These are phyloP conservation scores for Cantharellus cinnabarinus DNA, from an alignment of 768 basidiomycete genomes.

Conservation along the genomic window DNA sequence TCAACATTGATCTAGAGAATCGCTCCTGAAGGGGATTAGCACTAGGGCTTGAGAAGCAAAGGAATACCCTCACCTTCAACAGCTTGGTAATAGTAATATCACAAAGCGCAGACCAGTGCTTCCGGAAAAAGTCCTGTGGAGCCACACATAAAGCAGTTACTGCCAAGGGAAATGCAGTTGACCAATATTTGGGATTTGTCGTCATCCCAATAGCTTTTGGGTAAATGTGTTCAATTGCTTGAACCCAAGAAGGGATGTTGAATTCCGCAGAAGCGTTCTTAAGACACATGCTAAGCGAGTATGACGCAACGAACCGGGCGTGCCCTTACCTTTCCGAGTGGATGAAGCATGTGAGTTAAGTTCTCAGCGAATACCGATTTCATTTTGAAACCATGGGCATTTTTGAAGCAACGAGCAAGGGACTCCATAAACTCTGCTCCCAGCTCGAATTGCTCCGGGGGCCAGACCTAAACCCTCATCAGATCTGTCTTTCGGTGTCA, in stretches of 20 bases:
- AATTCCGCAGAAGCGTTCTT: constrained; percentile 91
- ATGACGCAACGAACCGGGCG: background rate
- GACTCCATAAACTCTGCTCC: constrained; percentile 79
- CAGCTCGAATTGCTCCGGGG: constrained; percentile 81
- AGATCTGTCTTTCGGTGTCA: background rate
- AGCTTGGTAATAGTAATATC: constrained; percentile 31
- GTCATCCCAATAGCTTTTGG: constrained; percentile 72
- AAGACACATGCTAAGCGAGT: background rate
- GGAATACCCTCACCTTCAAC: constrained; percentile 55
- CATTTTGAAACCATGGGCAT: constrained; percentile 63
- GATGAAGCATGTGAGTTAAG: constrained; percentile 55
- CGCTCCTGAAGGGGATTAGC: constrained; percentile 38
- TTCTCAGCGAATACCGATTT: constrained; percentile 77
- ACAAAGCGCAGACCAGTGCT: constrained; percentile 58
- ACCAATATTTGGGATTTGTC: constrained; percentile 78
- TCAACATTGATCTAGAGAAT: constrained; percentile 39
- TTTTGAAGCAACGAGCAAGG: constrained; percentile 61
- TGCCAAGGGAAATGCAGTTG: constrained; percentile 62
- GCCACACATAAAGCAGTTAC: constrained; percentile 74
- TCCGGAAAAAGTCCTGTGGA: constrained; percentile 65
- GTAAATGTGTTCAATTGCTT: constrained; percentile 68
- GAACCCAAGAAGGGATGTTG: constrained; percentile 87
- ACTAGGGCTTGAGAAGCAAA: constrained; percentile 1
- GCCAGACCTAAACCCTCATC: constrained; percentile 54
- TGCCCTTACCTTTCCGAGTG: constrained; percentile 56